Evolutionary conservation across 1,139 yeast genomes (phyloP).

Genomic region (Suhomyces guaymorum): DNA sequence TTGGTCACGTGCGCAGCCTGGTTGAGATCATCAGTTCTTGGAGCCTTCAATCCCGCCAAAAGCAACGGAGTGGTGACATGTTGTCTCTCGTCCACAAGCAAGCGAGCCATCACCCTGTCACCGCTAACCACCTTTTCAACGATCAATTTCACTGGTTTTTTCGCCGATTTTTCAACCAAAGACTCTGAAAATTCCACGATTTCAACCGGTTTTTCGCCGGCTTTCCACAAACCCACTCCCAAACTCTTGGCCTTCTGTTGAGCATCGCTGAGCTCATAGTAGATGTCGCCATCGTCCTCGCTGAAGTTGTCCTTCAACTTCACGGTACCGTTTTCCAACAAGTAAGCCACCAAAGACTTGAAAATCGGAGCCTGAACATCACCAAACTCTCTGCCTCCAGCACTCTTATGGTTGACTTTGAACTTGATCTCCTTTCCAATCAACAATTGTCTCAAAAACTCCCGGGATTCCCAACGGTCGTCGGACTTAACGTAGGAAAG

Average conservation of each 20-base stretch:
- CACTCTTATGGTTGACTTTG: conserved; percentile 52
- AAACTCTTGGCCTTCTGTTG: conserved; percentile 54
- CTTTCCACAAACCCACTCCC: conserved; percentile 59
- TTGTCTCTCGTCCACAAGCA: conserved; percentile 43
- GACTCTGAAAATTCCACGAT: conserved; percentile 36
- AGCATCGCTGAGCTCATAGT: conserved; percentile 30
- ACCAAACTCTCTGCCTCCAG: conserved; percentile 67
- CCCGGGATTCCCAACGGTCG: conserved; percentile 60
- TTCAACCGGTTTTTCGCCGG: conserved; percentile 20
- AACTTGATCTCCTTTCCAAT: conserved; percentile 71
- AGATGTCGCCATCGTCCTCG: conserved; percentile 36
- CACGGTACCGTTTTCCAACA: conserved; percentile 60
- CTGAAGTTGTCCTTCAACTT: conserved; percentile 59
- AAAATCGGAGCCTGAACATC: conserved; percentile 68
- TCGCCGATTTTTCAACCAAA: conserved; percentile 39
- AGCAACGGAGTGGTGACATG: conserved; percentile 58
- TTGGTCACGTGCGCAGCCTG: conserved; percentile 37
- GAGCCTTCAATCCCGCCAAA: conserved; percentile 73
- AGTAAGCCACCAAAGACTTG: conserved; percentile 57
- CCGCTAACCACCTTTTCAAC: conserved; percentile 80
- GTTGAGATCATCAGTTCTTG: conserved; percentile 60
- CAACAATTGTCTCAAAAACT: conserved; percentile 60
- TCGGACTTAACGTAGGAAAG: conserved; percentile 63
- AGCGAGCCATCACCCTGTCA: conserved; percentile 65
- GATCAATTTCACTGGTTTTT: conserved; percentile 52